These are phyloP conservation scores for Camellia granthamiana DNA, from an alignment of 148 eudicot genomes.

Conservation along the genomic window DNA sequence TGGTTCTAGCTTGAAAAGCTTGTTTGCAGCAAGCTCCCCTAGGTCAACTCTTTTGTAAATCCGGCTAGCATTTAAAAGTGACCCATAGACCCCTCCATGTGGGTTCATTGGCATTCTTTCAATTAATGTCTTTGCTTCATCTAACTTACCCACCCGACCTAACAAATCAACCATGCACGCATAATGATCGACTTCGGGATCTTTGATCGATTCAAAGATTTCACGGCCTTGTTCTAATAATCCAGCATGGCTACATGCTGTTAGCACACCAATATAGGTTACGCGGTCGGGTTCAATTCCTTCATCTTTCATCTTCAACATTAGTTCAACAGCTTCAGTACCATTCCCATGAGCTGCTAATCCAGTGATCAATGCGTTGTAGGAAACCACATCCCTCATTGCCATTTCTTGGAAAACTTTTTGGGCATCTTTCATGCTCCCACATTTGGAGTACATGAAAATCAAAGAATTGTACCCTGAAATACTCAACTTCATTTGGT, in stretches of 20 bases:
- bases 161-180: constrained; percentile 75
- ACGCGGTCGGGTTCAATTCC: constrained; percentile 53
- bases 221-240: constrained; percentile 43
- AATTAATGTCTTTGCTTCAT: constrained; percentile 48
- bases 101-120: constrained; percentile 59
- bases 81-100: constrained; percentile 62
- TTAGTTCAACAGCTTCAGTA: constrained; percentile 42
- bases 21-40: constrained; percentile 59
- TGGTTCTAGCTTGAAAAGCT: constrained; percentile 69
- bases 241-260: constrained; percentile 74
- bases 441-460: constrained; percentile 71
- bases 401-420: constrained; percentile 45
- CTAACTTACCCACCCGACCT: constrained; percentile 58
- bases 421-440: constrained; percentile 52
- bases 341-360: constrained; percentile 62
- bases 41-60: constrained; percentile 54
- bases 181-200: constrained; percentile 56
- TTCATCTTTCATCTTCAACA: constrained; percentile 44
- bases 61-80: constrained; percentile 61
- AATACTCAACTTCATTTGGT: constrained; percentile 33
- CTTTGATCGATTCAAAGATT: constrained; percentile 45
- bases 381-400: constrained; percentile 52
- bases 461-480: constrained; percentile 57
- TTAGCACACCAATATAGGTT: constrained; percentile 50
- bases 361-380: constrained; percentile 62